Base-by-base conservation (phyloP, 768 basidiomycete species). In the Boletus bicolor region DNA sequence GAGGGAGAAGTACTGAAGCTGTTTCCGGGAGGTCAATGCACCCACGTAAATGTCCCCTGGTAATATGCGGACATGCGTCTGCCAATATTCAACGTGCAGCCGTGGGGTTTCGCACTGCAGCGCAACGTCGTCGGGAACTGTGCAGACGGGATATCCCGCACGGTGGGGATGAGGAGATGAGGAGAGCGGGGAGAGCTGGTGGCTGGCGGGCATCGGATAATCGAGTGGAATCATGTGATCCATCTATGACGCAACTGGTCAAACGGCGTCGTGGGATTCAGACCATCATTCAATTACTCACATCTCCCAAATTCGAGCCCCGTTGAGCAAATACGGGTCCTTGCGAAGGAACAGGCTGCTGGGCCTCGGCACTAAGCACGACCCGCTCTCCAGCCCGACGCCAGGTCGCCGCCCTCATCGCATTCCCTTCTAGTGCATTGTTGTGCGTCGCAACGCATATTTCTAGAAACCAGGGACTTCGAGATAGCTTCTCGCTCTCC, bases 41-140 rank as follows among this genome's bases (percentile, higher is more conserved):
- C 79, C 78, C 1, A 82, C 65, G 60, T 82, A 58, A 34, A 50
- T 32, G 57, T 81, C 77, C 5, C 62, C 71, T 7, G 79, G 77
- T 4, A 80, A 74, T 52, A 15, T 17, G 7, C 15, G 47, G 35
- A 79, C 64, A 62, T 58, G 59, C 10, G 65, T 53, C 11, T 39
- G 44, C 51, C 55, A 56, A 32, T 48, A 30, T 47, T 53, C 51
- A 3, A 56, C 39, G 34, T 48, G 51, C 7, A 56, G 45, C 47
- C 47, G 46, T 24, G 46, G 46, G 3, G 46, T 48, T 21, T 35
- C 19, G 34, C 46, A 48, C 6, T 35, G 34, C 34, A 24, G 5
- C 15, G 35, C 46, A 36, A 35, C 6, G 34, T 36, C 34, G 4
- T 48, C 44, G 3, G 55, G 44, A 4, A 46, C 30, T 6, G 21